Percentiles rank a stretch among this genome's conserved stretches.
phyloP scores from a whole-genome alignment of 2,329 filamentous ascomycete species.

The Simplicillium sp. region DNA sequence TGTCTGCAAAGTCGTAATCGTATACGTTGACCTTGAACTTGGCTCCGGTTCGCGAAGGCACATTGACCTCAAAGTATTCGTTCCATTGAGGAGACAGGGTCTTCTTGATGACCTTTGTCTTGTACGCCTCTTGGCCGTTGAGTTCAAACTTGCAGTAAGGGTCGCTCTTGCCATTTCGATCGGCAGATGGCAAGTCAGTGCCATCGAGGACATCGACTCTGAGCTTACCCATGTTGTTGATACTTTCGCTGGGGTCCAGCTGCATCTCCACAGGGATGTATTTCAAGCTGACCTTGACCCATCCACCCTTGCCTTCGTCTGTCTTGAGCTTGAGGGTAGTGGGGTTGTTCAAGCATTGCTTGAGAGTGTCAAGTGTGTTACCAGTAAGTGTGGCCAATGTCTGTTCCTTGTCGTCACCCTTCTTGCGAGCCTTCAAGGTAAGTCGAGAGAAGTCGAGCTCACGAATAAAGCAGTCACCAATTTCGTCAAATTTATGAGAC shows the following conservation, averaged over 20 bases:
- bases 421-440: conserved; percentile 77
- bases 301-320: conserved; percentile 65
- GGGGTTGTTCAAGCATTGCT: conserved; percentile 87
- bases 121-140: conserved; percentile 83
- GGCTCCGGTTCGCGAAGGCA: conserved; percentile 77
- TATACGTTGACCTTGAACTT: conserved; percentile 77
- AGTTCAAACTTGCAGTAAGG: conserved; percentile 93
- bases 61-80: conserved; percentile 78
- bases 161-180: conserved; percentile 94
- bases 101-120: conserved; percentile 95
- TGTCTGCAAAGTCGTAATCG: conserved; percentile 96
- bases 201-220: conserved; percentile 90
- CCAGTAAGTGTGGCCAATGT: conserved; percentile 76
- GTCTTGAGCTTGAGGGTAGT: conserved; percentile 73
- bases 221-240: conserved; percentile 96
- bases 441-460: conserved; percentile 95
- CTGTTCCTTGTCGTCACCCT: conserved; percentile 66
- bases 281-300: conserved; percentile 83
- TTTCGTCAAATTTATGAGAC: conserved; percentile 73
- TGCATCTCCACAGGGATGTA: conserved; percentile 93
- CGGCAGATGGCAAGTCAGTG: conserved; percentile 78
- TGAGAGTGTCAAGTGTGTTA: conserved; percentile 77
- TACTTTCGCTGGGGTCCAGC: conserved; percentile 88
- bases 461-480: conserved; percentile 89
- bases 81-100: conserved; percentile 93